Evolutionary conservation across 108 stramenopile species (phyloP), one percentile per base, ranked within the genome.

Genomic region (Conticribra guillardii): DNA sequence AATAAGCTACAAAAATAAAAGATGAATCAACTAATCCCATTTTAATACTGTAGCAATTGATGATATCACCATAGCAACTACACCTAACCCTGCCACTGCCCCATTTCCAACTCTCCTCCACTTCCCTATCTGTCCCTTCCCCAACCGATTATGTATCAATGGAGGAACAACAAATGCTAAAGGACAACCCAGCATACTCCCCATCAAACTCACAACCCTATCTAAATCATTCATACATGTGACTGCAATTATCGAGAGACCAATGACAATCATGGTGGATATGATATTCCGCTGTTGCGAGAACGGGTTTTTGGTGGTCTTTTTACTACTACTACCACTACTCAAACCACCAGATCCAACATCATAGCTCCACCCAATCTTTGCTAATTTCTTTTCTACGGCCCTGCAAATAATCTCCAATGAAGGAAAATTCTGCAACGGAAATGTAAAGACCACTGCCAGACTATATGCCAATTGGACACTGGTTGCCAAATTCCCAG

Each of bases 381-480:
- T 44, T 67, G 56, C 45, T 69, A 31, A 54, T 33, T 15, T 33
- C 60, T 23, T 60, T 23, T 75, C 50, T 53, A 82, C 74, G 4
- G 76, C 60, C 2, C 73, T 64, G 41, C 69, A 73, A 4, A 81
- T 64, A 48, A 91, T 82, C 73, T 89, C 83, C 71, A 91, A 44
- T 29, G 90, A 85, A 24, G 90, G 90, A 60, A 87, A 91, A 66
- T 78, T 76, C 67, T 91, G 90, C 8, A 91, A 60, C 33, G 90
- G 90, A 73, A 91, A 91, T 1, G 89, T 88, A 44, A 90, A 87
- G 17, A 85, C 63, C 4, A 90, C 89, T 2, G 89, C 89, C 1
- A 87, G 32, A 26, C 80, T 82, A 64, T 90, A 90, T 14, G 85
- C 86, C 28, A 90, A 53, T 60, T 90, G 89, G 8, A 90, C 82